A percentile compares a stretch with the other conserved stretches of the same genome.
phyloP scores from a whole-genome alignment of 2,329 filamentous ascomycete genomes.

The Cercospora sesami region DNA sequence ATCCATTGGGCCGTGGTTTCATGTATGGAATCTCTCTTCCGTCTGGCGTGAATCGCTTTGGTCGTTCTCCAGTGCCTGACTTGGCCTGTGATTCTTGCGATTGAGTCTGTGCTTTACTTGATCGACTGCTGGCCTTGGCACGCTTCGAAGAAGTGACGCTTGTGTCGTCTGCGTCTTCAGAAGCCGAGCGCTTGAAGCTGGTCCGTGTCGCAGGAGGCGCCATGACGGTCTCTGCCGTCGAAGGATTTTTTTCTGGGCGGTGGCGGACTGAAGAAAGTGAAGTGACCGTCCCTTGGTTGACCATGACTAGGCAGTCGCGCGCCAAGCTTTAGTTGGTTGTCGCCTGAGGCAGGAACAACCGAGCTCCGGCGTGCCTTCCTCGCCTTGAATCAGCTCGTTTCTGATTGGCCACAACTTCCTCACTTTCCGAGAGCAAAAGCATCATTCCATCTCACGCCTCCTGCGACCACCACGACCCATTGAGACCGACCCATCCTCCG shows the following conservation, averaged over 20 bases:
- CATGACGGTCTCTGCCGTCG: not conserved
- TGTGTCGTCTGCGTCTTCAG: not conserved
- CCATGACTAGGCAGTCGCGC: not conserved
- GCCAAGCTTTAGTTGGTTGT: not conserved
- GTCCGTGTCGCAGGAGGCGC: slow-evolving; percentile 10
- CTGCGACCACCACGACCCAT: slow-evolving; percentile 21
- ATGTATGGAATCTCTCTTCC: slow-evolving; percentile 7
- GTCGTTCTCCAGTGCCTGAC: not conserved
- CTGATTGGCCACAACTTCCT: slow-evolving; percentile 2
- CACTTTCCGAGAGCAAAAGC: slow-evolving; percentile 5
- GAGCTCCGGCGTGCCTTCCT: not conserved
- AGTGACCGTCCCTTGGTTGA: not conserved
- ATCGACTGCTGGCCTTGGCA: slow-evolving; percentile 14
- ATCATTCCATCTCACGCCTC: slow-evolving; percentile 17
- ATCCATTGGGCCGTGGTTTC: slow-evolving; percentile 6
- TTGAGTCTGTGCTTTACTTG: not conserved
- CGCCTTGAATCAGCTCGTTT: not conserved
- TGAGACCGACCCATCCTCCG: slow-evolving; percentile 23
- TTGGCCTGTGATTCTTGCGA: not conserved
- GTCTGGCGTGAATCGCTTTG: slow-evolving; percentile 4
- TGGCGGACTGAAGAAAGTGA: not conserved
- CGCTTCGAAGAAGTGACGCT: slow-evolving; percentile 11
- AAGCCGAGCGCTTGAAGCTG: slow-evolving; percentile 4
- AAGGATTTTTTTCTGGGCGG: not conserved
- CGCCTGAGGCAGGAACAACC: not conserved